Base-by-base conservation (phyloP, 2,329 filamentous ascomycete genomes). In the Fusarium tuaranense region DNA sequence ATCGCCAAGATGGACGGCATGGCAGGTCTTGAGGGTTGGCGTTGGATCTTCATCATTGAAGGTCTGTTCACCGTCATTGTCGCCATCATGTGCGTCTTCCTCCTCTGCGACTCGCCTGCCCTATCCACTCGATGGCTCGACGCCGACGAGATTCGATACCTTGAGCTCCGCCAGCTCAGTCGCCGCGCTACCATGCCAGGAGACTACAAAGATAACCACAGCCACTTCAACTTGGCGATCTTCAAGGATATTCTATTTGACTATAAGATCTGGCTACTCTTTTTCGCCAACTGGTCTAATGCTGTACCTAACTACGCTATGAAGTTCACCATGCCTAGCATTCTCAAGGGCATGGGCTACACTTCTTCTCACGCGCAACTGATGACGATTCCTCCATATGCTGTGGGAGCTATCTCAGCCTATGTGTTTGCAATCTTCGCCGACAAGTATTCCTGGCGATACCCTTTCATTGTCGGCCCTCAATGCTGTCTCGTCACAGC, bases 181-280 rank as follows among this genome's bases (percentile, higher is more conserved):
- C 51, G 51, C 4, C 51, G 51, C 4, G 51, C 51, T 5, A 55
- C 51, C 7, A 55, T 34, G 27, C 51, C 51, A 8, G 51, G 51
- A 30, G 51, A 55, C 18, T 55, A 55, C 51, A 55, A 55, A 3
- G 51, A 55, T 12, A 22, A 55, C 27, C 7, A 34, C n/a, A 55
- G 51, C 30, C 51, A 55, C 4, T 55, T 55, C n/a, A 55, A 55
- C 27, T 30, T 7, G 27, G 18, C 77, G 1, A 76, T 80, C 1
- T 74, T 86, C n/a, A 73, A 82, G 9, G 81, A 82, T 8, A 86
- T 87, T 5, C 63, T 88, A 1, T 80, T 79, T 7, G 86, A 88
- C 74, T 88, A 85, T 82, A 87, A 88, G 76, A 84, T 84, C 16
- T 84, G 82, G 68, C 76, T 83, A 12, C 70, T 88, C 8, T 83